A percentile compares a stretch with the other conserved stretches of the same genome.
These are phyloP conservation scores for Selaginella moellendorffii DNA, from an alignment of 75 land plant species.

Conservation along the genomic window DNA sequence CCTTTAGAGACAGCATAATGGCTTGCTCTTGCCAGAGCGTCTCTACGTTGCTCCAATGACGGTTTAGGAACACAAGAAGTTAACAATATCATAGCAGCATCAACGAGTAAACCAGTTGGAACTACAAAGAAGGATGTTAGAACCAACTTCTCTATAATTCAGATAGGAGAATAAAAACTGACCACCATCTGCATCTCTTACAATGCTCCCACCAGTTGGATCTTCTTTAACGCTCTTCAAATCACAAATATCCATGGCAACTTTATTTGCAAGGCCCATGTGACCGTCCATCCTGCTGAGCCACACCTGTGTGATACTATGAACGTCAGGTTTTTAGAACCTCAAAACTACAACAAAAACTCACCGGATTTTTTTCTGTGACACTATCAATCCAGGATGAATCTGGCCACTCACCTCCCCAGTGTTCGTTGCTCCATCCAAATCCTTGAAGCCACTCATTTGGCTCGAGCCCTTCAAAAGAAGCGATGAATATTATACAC, in stretches of 20 bases:
- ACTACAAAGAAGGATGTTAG: no score
- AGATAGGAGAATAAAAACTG: no score
- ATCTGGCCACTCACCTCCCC: no score
- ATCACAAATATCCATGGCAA: conserved; percentile 45
- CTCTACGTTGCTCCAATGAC: conserved; percentile 52
- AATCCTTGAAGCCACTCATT: no score
- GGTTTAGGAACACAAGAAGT: no score
- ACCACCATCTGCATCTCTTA: conserved; percentile 49
- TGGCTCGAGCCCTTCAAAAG: no score
- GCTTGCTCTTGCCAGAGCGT: conserved; percentile 62
- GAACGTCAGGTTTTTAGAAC: neutral
- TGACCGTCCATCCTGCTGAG: conserved; percentile 77
- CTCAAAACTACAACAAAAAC: neutral
- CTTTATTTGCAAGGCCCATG: conserved; percentile 72
- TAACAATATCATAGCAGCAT: no score
- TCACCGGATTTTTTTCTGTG: conserved; percentile 56
- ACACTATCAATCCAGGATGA: no score
- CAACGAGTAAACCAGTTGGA: no score
- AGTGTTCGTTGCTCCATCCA: no score
- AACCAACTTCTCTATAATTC: no score
- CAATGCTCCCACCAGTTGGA: conserved; percentile 56
- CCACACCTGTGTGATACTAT: conserved; percentile 42
- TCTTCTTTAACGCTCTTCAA: conserved; percentile 34
- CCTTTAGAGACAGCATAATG: conserved; percentile 49
- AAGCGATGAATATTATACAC: no score